phyloP scores from a whole-genome alignment of 768 basidiomycete species.

The Sistotremastrum niveocremeum region DNA sequence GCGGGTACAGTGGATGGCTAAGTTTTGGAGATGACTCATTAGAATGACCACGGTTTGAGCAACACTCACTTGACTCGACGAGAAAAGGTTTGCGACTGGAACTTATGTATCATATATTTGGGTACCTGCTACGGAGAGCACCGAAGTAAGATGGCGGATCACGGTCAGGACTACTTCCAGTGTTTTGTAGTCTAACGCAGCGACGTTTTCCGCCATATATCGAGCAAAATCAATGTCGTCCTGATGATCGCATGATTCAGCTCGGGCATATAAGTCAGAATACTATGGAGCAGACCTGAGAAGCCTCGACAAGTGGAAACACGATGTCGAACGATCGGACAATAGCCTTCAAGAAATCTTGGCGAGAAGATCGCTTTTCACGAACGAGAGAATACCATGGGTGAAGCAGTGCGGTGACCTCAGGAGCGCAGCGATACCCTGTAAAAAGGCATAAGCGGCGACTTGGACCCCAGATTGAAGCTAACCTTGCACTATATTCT shows the following conservation, averaged over 20 bases:
- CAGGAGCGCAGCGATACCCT: conserved; percentile 57
- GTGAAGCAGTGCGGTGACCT: conserved; percentile 63
- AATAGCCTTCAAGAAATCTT: conserved; percentile 78
- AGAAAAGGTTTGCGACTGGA: too few relatives aligned
- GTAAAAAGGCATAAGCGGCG: not conserved
- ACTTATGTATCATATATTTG: too few relatives aligned
- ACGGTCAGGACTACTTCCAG: conserved; percentile 86
- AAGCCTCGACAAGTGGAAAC: conserved; percentile 35
- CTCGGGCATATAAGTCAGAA: not conserved
- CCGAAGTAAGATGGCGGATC: conserved; percentile 61
- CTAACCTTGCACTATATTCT: conserved; percentile 41
- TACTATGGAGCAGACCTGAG: conserved; percentile 31
- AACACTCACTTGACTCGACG: too few relatives aligned
- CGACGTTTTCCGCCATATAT: conserved; percentile 92
- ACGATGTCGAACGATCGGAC: conserved; percentile 80
- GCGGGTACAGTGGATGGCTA: too few relatives aligned
- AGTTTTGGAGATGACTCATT: too few relatives aligned
- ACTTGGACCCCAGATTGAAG: not conserved
- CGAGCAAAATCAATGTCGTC: conserved; percentile 76
- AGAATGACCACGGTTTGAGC: too few relatives aligned
- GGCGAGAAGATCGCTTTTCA: conserved; percentile 76
- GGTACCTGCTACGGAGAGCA: conserved; percentile 69
- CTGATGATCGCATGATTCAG: conserved; percentile 21
- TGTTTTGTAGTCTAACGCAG: conserved; percentile 87
- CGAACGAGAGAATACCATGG: conserved; percentile 86